These are phyloP conservation scores for Potentilla sterilis DNA, from an alignment of 306 rosid genomes.

Conservation along the genomic window DNA sequence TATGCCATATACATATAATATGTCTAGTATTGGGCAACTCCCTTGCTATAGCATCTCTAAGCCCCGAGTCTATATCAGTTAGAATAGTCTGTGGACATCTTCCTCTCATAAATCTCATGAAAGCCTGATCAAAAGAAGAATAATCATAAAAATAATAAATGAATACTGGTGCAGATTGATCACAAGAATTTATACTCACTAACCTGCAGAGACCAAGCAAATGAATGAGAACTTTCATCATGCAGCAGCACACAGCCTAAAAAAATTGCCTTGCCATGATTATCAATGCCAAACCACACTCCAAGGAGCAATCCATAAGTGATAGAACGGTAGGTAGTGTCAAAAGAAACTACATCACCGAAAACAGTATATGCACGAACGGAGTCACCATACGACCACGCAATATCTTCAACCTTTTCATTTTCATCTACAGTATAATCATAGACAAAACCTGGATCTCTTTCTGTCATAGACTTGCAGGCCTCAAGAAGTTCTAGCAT, in stretches of 20 bases:
- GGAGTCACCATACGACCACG: constrained; percentile 57
- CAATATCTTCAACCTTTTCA: constrained; percentile 50
- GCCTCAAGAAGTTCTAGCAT: constrained; percentile 53
- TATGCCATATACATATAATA: constrained; percentile 48
- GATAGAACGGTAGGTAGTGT: constrained; percentile 50
- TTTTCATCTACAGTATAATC: constrained; percentile 47
- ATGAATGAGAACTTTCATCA: constrained; percentile 53
- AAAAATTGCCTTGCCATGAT: constrained; percentile 50
- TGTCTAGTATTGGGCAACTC: constrained; percentile 59
- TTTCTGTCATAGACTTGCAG: constrained; percentile 46
- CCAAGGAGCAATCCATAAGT: constrained; percentile 62
- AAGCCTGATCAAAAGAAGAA: constrained; percentile 53
- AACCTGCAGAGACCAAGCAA: constrained; percentile 70
- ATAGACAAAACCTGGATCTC: constrained; percentile 46
- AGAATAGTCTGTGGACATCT: constrained; percentile 55
- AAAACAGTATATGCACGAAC: constrained; percentile 46
- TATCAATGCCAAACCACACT: constrained; percentile 57
- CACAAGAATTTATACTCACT: constrained; percentile 39
- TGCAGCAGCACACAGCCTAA: constrained; percentile 57
- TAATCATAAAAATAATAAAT: constrained; percentile 18
- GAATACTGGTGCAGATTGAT: constrained; percentile 34
- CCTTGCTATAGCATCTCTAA: constrained; percentile 51
- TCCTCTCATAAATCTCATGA: constrained; percentile 64
- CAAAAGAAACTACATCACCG: constrained; percentile 59
- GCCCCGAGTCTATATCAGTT: constrained; percentile 58